phyloP scores from a whole-genome alignment of 495 filamentous ascomycete genomes.

The Thermothielavioides terrestris region DNA sequence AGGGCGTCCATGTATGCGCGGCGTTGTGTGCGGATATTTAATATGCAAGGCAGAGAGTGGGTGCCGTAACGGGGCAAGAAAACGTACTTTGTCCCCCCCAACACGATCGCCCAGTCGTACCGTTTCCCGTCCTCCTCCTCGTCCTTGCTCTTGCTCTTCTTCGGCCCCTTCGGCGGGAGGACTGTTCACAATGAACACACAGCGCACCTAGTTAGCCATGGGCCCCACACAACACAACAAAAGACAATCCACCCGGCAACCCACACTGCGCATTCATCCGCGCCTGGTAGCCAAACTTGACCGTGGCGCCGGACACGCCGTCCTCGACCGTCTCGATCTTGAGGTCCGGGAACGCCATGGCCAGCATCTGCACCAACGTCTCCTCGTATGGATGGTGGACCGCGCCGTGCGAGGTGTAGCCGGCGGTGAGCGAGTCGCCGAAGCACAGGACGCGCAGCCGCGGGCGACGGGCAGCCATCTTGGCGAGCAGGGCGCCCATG shows the following conservation, averaged over 20 bases:
- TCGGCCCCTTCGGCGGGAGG: background rate
- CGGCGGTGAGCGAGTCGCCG: constrained; percentile 54
- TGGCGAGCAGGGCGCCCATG: constrained; percentile 6
- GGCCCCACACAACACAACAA: too few species aligned
- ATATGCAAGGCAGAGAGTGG: background rate
- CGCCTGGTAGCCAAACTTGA: constrained; percentile 36
- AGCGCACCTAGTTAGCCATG: background rate
- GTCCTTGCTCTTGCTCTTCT: background rate
- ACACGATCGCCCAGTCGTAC: constrained; percentile 42
- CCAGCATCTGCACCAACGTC: constrained; percentile 30
- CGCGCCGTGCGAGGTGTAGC: constrained; percentile 40
- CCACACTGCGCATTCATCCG: constrained; percentile 40
- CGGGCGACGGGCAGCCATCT: constrained; percentile 15
- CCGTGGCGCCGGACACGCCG: constrained; percentile 45
- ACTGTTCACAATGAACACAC: background rate
- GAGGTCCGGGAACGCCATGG: constrained; percentile 31
- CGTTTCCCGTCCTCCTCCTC: constrained; percentile 5
- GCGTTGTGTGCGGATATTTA: too few species aligned
- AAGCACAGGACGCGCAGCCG: constrained; percentile 51
- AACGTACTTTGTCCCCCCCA: constrained; percentile 51
- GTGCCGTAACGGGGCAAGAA: background rate
- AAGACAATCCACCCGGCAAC: constrained; percentile 3
- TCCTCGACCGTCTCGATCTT: constrained; percentile 30
- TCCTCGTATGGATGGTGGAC: constrained; percentile 45
- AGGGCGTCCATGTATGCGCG: too few species aligned